Evolutionary conservation across 768 basidiomycete species (phyloP), one percentile per base, ranked within the genome.

Genomic region (Naganishia vaughanmartiniae): DNA sequence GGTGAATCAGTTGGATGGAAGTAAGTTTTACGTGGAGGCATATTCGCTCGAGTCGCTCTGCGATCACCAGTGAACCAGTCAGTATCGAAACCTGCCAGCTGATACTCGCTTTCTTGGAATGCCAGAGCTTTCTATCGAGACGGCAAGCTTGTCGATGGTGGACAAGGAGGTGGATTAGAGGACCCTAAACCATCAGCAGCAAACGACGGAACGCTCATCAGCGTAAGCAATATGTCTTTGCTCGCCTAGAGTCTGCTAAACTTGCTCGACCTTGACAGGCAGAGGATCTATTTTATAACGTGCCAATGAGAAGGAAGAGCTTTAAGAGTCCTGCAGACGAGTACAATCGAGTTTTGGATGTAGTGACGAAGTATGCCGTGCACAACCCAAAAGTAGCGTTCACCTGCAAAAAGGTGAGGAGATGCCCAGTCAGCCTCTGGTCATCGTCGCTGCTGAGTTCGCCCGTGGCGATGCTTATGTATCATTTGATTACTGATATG

Each of bases 271-370:
- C 36, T 53, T n/a, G 46, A 1, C 73, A 97, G 94, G 93, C 93
- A 30, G 93, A 97, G 81, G 91, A 97, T 77, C 83, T 99, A 33
- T 99, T 99, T 78, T 94, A 91, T 81, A 96, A 95, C 74, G 91
- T 88, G 0, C 92, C 93, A 0, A 88, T 89, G 1, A 89, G 96
- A 55, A 85, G 94, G 28, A 88, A 91, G 3, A 90, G 93, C 0
- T 84, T 98, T 67, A 88, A 90, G 42, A 89, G 87, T 69, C 82
- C 89, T 4, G 90, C 92, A 1, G 95, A 98, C 74, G 96, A 99
- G 78, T 97, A 95, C 80, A 85, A 88, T 5, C 86, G 91, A 39
- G 93, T 98, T 53, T 84, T 98, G 1, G 92, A 95, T 72, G 91
- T 98, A 12, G 84, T 98, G 31, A 91, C 91, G 2, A 90, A 89